Evolutionary conservation across 805 yeast species (phyloP), one percentile per base, ranked within the genome.

Genomic region (Metschnikowia proteae): DNA sequence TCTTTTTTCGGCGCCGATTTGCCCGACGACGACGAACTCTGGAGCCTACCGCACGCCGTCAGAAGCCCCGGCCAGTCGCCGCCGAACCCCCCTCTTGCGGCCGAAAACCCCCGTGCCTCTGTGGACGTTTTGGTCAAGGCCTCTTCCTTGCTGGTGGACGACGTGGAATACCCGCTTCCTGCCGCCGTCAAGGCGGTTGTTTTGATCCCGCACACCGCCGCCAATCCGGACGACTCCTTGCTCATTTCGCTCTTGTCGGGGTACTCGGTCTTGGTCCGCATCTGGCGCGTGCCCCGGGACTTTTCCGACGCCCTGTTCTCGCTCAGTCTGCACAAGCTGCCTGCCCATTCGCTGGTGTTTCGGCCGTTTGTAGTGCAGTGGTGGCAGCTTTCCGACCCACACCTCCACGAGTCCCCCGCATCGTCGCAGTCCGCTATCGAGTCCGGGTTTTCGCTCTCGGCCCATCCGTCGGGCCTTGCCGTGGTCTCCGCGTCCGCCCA

Each of bases 361-460:
- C 66, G 65, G 35, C 81, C 81, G 1, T 73, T 69, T 51, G 71
- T 73, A 7, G 78, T 76, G 0, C 81, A 77, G 52, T 76, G 80
- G 80, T 77, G 81, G 81, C 68, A 64, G 22, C 52, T 48, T 52
- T 60, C 31, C 58, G 59, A 36, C 52, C 46, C 27, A 17, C 17
- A 17, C 17, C 17, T 1, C 17, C 17, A 29, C 23, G 9, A 8
- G 25, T 17, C 35, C 51, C 30, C 54, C 56, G 6, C 52, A 38
- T 13, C 27, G 2, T 8, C 13, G 42, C 22, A 4, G 22, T 26
- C 28, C 1, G 17, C 8, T 13, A 26, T 6, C 4, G 38, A 42
- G 13, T 33, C 71, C 2, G 74, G 75, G 3, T 53, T 50, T 29
- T 56, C 61, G 3, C 52, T 76, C 17, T 35, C 58, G 0, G 58